Conservation (phyloP, 768 basidiomycete species). For the Tricholoma sp. region DNA sequence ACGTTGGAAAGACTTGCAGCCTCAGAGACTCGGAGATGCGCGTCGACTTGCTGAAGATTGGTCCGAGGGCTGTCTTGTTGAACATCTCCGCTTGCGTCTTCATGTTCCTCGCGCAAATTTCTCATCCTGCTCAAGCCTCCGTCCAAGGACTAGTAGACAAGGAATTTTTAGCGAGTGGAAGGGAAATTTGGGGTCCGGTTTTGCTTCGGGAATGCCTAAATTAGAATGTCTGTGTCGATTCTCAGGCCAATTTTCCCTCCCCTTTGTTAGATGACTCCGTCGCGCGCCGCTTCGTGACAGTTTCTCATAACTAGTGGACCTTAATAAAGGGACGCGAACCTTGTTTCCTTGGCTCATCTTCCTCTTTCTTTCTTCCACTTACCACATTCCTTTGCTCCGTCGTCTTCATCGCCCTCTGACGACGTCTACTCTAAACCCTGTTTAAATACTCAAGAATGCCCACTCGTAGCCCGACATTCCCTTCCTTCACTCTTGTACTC, state of each 20-base stretch:
- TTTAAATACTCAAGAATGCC: background rate
- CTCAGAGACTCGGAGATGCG: background rate
- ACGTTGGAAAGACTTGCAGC: background rate
- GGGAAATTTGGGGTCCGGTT: background rate
- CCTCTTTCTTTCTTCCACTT: background rate
- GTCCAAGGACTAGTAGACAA: background rate
- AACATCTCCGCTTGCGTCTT: background rate
- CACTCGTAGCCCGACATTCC: background rate
- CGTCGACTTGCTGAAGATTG: background rate
- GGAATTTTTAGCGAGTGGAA: background rate
- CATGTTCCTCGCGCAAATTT: background rate
- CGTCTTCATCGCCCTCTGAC: background rate
- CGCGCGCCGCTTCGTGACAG: background rate
- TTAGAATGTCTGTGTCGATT: background rate
- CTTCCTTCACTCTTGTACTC: constrained; percentile 2
- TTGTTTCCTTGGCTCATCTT: background rate
- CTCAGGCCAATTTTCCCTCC: background rate
- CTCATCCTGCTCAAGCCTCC: background rate
- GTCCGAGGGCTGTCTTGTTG: background rate
- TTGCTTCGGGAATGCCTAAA: background rate
- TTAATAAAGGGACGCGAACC: background rate
- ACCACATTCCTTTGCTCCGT: background rate
- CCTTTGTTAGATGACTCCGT: background rate
- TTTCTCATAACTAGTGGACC: background rate
- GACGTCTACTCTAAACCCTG: background rate